Evolutionary conservation across 306 rosid genomes (phyloP).

Genomic region (Ochetophila trinervis): DNA sequence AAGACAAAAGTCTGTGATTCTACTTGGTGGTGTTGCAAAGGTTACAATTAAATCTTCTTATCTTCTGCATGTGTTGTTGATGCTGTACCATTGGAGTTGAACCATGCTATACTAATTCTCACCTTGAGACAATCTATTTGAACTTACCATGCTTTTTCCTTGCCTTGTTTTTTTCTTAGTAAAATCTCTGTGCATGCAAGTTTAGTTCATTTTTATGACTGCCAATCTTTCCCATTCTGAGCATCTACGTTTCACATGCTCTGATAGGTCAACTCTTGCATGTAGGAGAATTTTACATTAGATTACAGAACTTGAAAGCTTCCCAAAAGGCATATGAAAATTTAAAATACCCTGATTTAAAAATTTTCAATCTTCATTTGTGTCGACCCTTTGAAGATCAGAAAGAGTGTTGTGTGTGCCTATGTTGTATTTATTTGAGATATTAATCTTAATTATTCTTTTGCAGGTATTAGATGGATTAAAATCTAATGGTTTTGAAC

Average conservation of each 20-base stretch:
- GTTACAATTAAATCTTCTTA: constrained; percentile 10
- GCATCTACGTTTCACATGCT: background rate
- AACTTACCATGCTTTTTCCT: no score
- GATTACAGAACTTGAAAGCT: background rate
- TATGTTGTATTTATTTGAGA: no score
- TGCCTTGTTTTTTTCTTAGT: no score
- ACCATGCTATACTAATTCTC: no score
- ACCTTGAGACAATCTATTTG: no score
- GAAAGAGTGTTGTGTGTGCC: background rate
- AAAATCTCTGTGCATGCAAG: no score
- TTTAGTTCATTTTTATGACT: background rate
- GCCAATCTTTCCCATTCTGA: background rate
- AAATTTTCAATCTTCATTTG: background rate
- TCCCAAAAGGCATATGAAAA: background rate
- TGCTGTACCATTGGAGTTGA: background rate
- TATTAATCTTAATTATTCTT: constrained; percentile 1
- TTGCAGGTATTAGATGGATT: constrained; percentile 22
- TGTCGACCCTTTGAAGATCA: background rate
- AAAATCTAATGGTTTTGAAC: constrained; percentile 32
- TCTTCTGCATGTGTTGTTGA: background rate
- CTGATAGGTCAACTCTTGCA: background rate
- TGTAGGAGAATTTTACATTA: background rate
- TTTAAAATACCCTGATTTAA: background rate
- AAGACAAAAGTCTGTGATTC: constrained; percentile 25
- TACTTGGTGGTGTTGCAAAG: constrained; percentile 39